Conservation (phyloP, 768 basidiomycete species). For the Crepidotus variabilis region DNA sequence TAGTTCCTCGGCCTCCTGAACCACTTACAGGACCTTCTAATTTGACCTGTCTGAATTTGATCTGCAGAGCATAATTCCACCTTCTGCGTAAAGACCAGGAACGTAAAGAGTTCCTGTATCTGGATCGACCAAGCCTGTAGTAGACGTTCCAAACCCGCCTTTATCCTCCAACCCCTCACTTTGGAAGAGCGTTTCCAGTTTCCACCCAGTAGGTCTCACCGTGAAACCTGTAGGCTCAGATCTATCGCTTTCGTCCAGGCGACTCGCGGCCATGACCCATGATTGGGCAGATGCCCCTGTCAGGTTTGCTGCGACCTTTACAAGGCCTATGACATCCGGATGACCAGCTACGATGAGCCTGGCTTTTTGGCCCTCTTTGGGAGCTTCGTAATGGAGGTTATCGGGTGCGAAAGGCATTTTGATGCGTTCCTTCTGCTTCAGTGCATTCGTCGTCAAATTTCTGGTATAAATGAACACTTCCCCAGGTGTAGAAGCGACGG, state of each 20-base stretch:
- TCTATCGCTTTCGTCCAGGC: neutral
- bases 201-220: conserved; percentile 16
- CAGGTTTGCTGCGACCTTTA: conserved; percentile 40
- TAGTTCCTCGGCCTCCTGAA: too few species aligned
- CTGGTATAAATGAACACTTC: conserved; percentile 51
- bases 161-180: conserved; percentile 46
- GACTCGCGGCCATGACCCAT: conserved; percentile 52
- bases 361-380: conserved; percentile 17
- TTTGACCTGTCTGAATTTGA: conserved; percentile 7
- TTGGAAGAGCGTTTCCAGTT: conserved; percentile 63
- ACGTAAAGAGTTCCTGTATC: conserved; percentile 47
- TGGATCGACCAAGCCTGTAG: conserved; percentile 50
- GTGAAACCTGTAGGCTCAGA: too few species aligned
- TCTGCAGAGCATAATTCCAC: conserved; percentile 51
- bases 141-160: conserved; percentile 48
- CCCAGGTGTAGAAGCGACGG: conserved; percentile 52
- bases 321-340: conserved; percentile 55
- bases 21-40: too few species aligned
- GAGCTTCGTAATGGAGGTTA: conserved; percentile 52
- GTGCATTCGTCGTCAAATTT: conserved; percentile 36
- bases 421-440: conserved; percentile 35
- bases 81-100: conserved; percentile 53
- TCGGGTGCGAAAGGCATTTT: conserved; percentile 58
- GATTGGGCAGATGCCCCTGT: conserved; percentile 42
- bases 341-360: conserved; percentile 59